phyloP scores from a whole-genome alignment of 75 land plant genomes.

The Picea glauca region DNA sequence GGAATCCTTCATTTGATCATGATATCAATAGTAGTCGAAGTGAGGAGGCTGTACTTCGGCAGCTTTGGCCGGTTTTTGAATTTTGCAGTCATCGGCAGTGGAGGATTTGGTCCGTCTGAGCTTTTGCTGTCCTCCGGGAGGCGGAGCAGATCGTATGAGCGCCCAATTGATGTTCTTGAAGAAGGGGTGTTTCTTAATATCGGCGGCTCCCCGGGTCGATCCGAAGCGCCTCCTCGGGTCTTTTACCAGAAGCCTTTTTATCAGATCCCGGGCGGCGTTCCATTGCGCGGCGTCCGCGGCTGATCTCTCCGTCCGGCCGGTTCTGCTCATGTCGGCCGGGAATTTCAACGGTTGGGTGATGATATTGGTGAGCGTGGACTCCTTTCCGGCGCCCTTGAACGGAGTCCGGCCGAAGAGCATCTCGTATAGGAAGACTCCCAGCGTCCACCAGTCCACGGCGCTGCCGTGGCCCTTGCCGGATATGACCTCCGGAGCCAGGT shows the following conservation, averaged over 20 bases:
- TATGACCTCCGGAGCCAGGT: constrained; percentile 76
- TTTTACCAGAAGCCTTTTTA: constrained; percentile 26
- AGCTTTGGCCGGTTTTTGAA: too few relatives aligned
- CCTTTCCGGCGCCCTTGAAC: constrained; percentile 68
- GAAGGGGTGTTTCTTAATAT: constrained; percentile 45
- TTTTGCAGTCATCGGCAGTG: too few relatives aligned
- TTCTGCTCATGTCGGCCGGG: constrained; percentile 7
- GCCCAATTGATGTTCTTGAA: constrained; percentile 39
- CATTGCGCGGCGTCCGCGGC: constrained; percentile 6
- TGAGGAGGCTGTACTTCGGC: too few relatives aligned
- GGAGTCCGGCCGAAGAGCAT: constrained; percentile 70
- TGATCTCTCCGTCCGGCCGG: background rate
- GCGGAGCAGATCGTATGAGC: constrained; percentile 23
- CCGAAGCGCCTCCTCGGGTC: constrained; percentile 40
- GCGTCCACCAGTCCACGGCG: constrained; percentile 88
- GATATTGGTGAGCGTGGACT: constrained; percentile 61
- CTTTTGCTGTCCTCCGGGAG: constrained; percentile 15
- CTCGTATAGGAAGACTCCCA: constrained; percentile 80
- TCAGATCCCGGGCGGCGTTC: constrained; percentile 47
- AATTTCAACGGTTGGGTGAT: constrained; percentile 30
- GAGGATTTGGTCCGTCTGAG: too few relatives aligned
- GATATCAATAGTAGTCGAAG: too few relatives aligned
- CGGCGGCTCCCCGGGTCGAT: constrained; percentile 29
- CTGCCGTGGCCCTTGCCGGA: constrained; percentile 66
- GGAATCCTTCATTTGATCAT: too few relatives aligned